Percentiles rank a stretch among this genome's conserved stretches.
These are phyloP conservation scores for Thelephora terrestris DNA, from an alignment of 1,284 basidiomycete species.

Conservation along the genomic window DNA sequence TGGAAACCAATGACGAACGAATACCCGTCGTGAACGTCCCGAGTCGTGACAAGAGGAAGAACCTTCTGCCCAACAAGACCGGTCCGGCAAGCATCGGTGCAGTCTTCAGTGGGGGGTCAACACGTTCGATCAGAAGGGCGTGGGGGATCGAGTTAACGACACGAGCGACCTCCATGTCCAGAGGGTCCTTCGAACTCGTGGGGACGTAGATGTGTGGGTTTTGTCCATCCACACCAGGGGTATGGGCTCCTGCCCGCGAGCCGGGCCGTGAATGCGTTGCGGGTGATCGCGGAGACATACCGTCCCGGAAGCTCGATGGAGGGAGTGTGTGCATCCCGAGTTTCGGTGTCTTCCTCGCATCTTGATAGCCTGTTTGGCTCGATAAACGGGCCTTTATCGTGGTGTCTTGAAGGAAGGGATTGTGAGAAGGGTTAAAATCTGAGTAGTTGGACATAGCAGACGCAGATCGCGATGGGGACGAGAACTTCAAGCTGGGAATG, in stretches of 20 bases:
- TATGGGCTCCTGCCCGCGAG: slow-evolving; percentile 52
- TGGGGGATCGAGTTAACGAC: slow-evolving; percentile 71
- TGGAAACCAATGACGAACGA: slow-evolving; percentile 75
- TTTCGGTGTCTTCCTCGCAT: slow-evolving; percentile 24
- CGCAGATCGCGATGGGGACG: slow-evolving; percentile 57
- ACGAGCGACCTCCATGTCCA: slow-evolving; percentile 70
- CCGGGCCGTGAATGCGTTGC: slow-evolving; percentile 40
- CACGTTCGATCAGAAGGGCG: slow-evolving; percentile 63
- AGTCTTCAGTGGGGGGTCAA: slow-evolving; percentile 64
- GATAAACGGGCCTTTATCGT: slow-evolving; percentile 15
- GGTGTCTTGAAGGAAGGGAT: slow-evolving; percentile 31
- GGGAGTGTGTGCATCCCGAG: slow-evolving; percentile 38
- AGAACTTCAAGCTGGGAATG: slow-evolving; percentile 59
- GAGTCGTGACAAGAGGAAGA: slow-evolving; percentile 45
- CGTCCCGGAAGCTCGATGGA: slow-evolving; percentile 68
- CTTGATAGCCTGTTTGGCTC: slow-evolving; percentile 10
- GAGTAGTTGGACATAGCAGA: slow-evolving; percentile 62
- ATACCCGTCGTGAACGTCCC: slow-evolving; percentile 80
- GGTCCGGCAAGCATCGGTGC: too few relatives aligned
- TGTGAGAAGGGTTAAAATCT: slow-evolving; percentile 17
- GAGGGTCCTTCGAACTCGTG: slow-evolving; percentile 61
- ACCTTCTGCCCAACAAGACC: slow-evolving; percentile 59
- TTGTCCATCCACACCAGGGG: slow-evolving; percentile 40
- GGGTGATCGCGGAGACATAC: slow-evolving; percentile 38
- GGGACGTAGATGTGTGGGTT: slow-evolving; percentile 59